A percentile compares a stretch with the other conserved stretches of the same genome.
These are phyloP conservation scores for Thyridium curvatum DNA, from an alignment of 2,329 filamentous ascomycete genomes.

Conservation along the genomic window DNA sequence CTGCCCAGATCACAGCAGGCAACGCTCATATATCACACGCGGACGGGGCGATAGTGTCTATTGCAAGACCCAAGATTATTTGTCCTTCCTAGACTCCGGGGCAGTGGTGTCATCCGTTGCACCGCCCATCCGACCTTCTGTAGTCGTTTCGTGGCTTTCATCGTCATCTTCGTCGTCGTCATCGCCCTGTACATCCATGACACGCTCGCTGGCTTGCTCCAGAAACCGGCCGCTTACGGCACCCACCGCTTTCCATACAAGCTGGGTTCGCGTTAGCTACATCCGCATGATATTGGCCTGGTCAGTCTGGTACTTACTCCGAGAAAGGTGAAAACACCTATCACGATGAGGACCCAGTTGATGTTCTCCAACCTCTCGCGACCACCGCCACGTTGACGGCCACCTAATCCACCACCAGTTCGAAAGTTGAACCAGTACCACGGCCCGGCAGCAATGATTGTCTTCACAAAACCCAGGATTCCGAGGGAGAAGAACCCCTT, in stretches of 20 bases:
- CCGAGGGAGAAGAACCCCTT: constrained; percentile 91
- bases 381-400: constrained; percentile 54
- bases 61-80: constrained; percentile 4
- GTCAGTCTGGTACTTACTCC: constrained; percentile 47
- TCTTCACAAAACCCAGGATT: constrained; percentile 77
- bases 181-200: constrained; percentile 71
- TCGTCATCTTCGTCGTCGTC: constrained; percentile 52
- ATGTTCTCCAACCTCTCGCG: constrained; percentile 73
- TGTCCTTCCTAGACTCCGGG: constrained; percentile 16
- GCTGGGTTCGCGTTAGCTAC: constrained; percentile 35
- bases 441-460: constrained; percentile 65
- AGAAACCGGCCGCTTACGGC: constrained; percentile 67
- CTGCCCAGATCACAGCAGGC: too few relatives aligned
- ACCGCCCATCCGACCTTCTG: constrained; percentile 13
- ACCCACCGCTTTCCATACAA: constrained; percentile 76
- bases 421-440: constrained; percentile 75
- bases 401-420: constrained; percentile 47
- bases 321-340: constrained; percentile 76
- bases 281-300: neutral
- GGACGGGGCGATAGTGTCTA: neutral
- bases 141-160: constrained; percentile 27
- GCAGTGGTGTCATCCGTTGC: constrained; percentile 13
- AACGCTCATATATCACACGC: neutral
- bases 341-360: constrained; percentile 70
- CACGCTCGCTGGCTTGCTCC: constrained; percentile 69